A percentile compares a stretch with the other conserved stretches of the same genome.
Conservation (phyloP, 148 eudicot species). For the Chenopodium formosanum region DNA sequence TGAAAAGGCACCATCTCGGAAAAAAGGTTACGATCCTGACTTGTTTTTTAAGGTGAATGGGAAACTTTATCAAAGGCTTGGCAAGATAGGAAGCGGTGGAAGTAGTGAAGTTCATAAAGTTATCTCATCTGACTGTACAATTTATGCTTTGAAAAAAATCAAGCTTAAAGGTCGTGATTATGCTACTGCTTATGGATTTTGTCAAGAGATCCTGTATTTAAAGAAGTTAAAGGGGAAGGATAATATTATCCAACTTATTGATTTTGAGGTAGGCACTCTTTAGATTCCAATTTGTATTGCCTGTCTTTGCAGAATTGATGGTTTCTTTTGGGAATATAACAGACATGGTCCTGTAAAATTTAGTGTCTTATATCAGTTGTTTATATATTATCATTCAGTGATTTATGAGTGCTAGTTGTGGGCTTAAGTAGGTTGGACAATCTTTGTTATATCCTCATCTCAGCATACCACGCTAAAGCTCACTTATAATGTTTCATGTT, state of each 20-base stretch:
- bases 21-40: slow-evolving; percentile 75
- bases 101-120: slow-evolving; percentile 99
- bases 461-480: background rate
- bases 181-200: slow-evolving; percentile 92
- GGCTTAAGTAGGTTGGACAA: background rate
- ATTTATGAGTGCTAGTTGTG: background rate
- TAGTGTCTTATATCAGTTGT: background rate
- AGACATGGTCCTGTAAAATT: background rate
- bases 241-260: slow-evolving; percentile 90
- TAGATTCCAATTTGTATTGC: background rate
- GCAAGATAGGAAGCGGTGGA: slow-evolving; percentile 99
- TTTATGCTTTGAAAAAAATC: slow-evolving; percentile 91
- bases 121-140: slow-evolving; percentile 85
- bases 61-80: slow-evolving; percentile 95
- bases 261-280: slow-evolving; percentile 71
- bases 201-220: slow-evolving; percentile 87
- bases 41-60: slow-evolving; percentile 92
- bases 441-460: background rate
- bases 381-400: background rate
- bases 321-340: background rate
- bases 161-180: slow-evolving; percentile 97
- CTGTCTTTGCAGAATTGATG: background rate
- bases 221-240: slow-evolving; percentile 82
- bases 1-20: slow-evolving; percentile 59
- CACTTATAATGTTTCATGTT: too few relatives aligned